Evolutionary conservation across 441 rosid genomes (phyloP), one percentile per base, ranked within the genome.

Genomic region (Erodium texanum): DNA sequence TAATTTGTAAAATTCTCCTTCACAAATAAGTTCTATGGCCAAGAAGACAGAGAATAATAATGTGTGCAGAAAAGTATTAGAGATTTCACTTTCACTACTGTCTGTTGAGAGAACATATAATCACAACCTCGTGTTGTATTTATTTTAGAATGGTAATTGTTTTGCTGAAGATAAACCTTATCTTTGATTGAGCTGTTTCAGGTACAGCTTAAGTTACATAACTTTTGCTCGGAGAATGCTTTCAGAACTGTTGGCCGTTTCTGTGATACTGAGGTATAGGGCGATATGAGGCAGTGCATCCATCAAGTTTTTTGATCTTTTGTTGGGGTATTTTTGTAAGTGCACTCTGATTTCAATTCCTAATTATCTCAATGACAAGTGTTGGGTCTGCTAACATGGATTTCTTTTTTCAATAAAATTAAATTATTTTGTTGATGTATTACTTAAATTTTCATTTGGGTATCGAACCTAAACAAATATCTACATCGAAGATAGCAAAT

Each of bases 181-280:
- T 73, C 32, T 54, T 48, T 18, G 27, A 69, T 68, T 74, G 80
- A 62, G 63, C 58, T 70, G 45, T 81, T 76, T 70, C 96, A 93
- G 99, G 99, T 93, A 91, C 78, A 72, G 95, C 70, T 83, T 93
- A 74, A 93, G 96, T 70, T 93, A 88, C 45, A 85, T 93, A 61
- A 96, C 96, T 41, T 93, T 93, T 70, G 97, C 93, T 24, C 80
- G 96, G 24, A 84, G 86, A 71, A 83, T 86, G 79, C 87, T 93
- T 75, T 89, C 97, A 14, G 77, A 84, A 62, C 67, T 89, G 70
- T 87, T 87, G 90, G 59, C 68, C 83, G 93, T 15, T 75, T 86
- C 22, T 88, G 80, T 50, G 96, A 89, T 85, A 91, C 96, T 0
- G 99, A 91, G 79, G 70, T 93, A 24, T 87, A 83, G 77, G 72